Percentiles rank a stretch among this genome's conserved stretches.
These are phyloP conservation scores for Penicillium rolfsii DNA, from an alignment of 2,329 filamentous ascomycete species.

Conservation along the genomic window DNA sequence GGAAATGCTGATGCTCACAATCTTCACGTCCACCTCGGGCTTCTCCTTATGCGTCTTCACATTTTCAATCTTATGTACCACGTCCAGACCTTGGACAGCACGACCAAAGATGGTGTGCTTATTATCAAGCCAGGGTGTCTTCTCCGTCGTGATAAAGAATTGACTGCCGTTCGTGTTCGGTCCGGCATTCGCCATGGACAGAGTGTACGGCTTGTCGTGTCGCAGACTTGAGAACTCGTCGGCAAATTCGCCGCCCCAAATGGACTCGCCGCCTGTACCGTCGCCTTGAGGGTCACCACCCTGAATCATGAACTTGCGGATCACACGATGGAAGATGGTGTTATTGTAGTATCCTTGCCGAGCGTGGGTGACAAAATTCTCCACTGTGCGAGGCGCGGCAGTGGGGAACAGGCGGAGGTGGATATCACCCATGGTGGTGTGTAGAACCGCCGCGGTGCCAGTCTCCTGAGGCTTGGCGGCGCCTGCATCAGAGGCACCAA, in stretches of 20 bases:
- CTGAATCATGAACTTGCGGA: constrained; percentile 97
- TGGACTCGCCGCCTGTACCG: constrained; percentile 86
- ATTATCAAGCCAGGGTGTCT: constrained; percentile 92
- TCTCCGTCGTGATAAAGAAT: constrained; percentile 98
- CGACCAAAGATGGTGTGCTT: constrained; percentile 97
- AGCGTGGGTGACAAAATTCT: constrained; percentile 94
- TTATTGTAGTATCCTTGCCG: constrained; percentile 94
- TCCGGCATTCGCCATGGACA: constrained; percentile 97
- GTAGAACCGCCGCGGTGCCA: constrained; percentile 79
- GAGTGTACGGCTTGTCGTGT: constrained; percentile 94
- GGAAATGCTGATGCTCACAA: constrained; percentile 72
- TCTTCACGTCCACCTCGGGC: constrained; percentile 96
- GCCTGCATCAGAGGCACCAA: constrained; percentile 49
- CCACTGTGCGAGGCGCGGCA: constrained; percentile 88
- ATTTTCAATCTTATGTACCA: constrained; percentile 96
- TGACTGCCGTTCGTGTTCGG: constrained; percentile 94
- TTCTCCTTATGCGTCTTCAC: constrained; percentile 85
- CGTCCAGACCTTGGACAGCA: constrained; percentile 86
- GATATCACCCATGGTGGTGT: constrained; percentile 94
- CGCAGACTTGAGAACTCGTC: constrained; percentile 91
- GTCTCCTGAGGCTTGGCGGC: constrained; percentile 69
- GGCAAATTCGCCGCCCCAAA: constrained; percentile 89
- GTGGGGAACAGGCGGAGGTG: constrained; percentile 91
- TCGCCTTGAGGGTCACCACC: constrained; percentile 84
- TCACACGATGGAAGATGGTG: constrained; percentile 95